A percentile compares a stretch with the other conserved stretches of the same genome.
These are phyloP conservation scores for Sporisorium iseilematis-ciliati DNA, from an alignment of 1,284 basidiomycete species.

Conservation along the genomic window DNA sequence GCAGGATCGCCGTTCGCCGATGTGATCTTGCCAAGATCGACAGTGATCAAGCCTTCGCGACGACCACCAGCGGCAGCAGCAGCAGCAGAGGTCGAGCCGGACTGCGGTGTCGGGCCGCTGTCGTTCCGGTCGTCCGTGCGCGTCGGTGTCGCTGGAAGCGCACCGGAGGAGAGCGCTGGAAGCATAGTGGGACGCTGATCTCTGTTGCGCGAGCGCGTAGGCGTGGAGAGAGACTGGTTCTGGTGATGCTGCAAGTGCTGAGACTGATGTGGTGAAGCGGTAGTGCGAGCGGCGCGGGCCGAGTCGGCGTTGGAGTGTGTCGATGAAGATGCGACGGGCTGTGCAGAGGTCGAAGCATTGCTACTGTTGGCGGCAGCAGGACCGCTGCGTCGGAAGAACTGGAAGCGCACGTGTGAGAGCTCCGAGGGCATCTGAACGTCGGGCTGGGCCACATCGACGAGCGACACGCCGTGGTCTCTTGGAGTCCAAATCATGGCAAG, in stretches of 20 bases:
- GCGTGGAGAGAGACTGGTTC: constrained; percentile 30
- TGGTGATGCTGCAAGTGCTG: constrained; percentile 23
- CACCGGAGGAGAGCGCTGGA: constrained; percentile 30
- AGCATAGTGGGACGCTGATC: constrained; percentile 43
- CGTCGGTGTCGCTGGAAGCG: constrained; percentile 32
- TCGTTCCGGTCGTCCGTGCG: constrained; percentile 30
- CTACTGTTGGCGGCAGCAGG: constrained; percentile 3
- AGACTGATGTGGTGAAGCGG: constrained; percentile 25
- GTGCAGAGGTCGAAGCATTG: constrained; percentile 19
- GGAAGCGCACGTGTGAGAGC: constrained; percentile 70
- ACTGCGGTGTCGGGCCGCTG: not conserved
- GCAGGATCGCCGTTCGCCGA: constrained; percentile 31
- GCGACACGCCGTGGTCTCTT: constrained; percentile 70
- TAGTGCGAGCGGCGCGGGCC: constrained; percentile 19
- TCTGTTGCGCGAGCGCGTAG: constrained; percentile 41
- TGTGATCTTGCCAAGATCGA: constrained; percentile 49
- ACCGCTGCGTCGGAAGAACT: constrained; percentile 71
- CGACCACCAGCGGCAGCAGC: constrained; percentile 12
- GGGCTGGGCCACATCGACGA: constrained; percentile 70
- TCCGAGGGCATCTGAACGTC: constrained; percentile 63
- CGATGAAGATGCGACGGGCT: constrained; percentile 20
- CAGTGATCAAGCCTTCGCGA: constrained; percentile 58
- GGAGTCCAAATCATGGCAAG: constrained; percentile 66
- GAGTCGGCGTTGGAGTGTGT: constrained; percentile 27
- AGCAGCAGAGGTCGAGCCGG: constrained; percentile 13